Evolutionary conservation across 108 stramenopile species (phyloP).

Genomic region (Craspedostauros australis): DNA sequence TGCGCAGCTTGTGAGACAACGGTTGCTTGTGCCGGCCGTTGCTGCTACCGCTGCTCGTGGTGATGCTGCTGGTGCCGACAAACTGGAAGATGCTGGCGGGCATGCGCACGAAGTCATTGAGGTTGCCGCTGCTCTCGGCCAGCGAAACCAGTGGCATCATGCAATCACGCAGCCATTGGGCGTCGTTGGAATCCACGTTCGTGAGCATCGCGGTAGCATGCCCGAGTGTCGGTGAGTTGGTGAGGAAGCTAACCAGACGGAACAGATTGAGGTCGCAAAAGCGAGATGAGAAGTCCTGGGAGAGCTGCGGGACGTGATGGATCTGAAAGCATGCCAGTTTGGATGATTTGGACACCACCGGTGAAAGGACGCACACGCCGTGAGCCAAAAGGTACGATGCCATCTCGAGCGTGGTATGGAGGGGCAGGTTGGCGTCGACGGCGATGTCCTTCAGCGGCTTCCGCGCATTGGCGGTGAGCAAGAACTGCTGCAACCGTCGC

Average conservation of each 20-base stretch:
- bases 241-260: slow-evolving; percentile 33
- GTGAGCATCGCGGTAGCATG: slow-evolving; percentile 16
- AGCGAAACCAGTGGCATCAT: neutral
- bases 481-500: slow-evolving; percentile 42
- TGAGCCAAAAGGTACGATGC: slow-evolving; percentile 50
- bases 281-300: slow-evolving; percentile 58
- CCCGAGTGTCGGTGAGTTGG: slow-evolving; percentile 22
- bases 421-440: slow-evolving; percentile 55
- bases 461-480: slow-evolving; percentile 48
- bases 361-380: slow-evolving; percentile 49
- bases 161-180: slow-evolving; percentile 16
- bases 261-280: slow-evolving; percentile 44
- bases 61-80: too few species aligned
- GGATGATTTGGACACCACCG: slow-evolving; percentile 38
- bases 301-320: slow-evolving; percentile 34
- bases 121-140: neutral
- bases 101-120: neutral
- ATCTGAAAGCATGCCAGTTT: slow-evolving; percentile 38
- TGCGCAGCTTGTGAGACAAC: slow-evolving; percentile 1
- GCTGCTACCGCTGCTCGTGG: too few species aligned
- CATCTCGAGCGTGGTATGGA: slow-evolving; percentile 48
- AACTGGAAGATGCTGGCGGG: too few species aligned
- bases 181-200: slow-evolving; percentile 13
- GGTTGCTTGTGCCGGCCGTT: neutral
- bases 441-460: slow-evolving; percentile 65